Evolutionary conservation across 2,329 filamentous ascomycete species (phyloP), one percentile per base, ranked within the genome.

Genomic region (Fusarium irregulare): DNA sequence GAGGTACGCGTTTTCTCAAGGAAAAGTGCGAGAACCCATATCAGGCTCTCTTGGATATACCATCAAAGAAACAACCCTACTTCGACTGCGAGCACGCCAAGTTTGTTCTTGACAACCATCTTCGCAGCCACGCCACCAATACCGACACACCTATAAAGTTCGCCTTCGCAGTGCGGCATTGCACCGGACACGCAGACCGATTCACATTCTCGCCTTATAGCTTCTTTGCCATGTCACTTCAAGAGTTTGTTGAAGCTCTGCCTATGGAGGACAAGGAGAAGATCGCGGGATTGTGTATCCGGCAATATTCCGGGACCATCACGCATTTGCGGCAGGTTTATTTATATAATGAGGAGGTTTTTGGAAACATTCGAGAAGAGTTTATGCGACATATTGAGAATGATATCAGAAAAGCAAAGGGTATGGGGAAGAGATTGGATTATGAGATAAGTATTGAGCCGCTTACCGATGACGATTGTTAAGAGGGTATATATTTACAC

Each of bases 391-490:
- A 21, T 18, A 53, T 68, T 4, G 56, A 55, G 21, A 18, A 46
- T n/a, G 66, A 68, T 10, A 61, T 68, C 13, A 25, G 21, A 2
- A 27, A 49, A 7, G 66, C 50, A 0, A 66, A 40, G 21, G 7
- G 51, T 10, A 56, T 53, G 2, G 66, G 60, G 13, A 53, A 50
- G 12, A 30, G 55, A 7, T 18, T 70, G 50, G 65, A 68, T 21
- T 68, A 66, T 40, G 65, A 68, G 42, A 48, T 68, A 13, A 69
- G 49, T 6, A 61, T 68, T 12, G 56, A 59, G 49, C 60, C 60
- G 7, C 47, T 68, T 7, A 53, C 51, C 13, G 28, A 53, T n/a
- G 28, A 14, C 9, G 56, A 23, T 25, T 32, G 27, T 18, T 27
- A 58, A 60, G 41, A 37, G 3, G 34, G 10, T 18, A n/a, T 12